These are phyloP conservation scores for Leccinum longicurvipes DNA, from an alignment of 768 basidiomycete genomes.

Conservation along the genomic window DNA sequence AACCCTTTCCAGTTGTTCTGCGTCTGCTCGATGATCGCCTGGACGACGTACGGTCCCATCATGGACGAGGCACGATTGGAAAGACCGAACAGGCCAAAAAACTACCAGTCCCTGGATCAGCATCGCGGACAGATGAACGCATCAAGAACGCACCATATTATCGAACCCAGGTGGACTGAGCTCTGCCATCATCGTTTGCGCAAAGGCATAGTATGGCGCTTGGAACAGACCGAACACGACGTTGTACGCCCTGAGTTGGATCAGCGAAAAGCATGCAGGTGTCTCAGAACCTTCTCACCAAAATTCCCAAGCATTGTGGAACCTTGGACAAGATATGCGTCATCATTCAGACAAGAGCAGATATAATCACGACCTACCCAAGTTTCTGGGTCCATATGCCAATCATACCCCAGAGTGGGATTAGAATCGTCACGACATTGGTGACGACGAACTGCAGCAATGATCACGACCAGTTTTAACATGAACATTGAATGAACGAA, in stretches of 20 bases:
- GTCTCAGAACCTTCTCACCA: slow-evolving; percentile 45
- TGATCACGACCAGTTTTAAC: background rate
- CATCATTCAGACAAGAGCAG: background rate
- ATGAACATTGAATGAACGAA: slow-evolving; percentile 21
- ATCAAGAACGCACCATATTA: slow-evolving; percentile 50
- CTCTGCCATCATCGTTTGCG: slow-evolving; percentile 88
- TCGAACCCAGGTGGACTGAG: slow-evolving; percentile 85
- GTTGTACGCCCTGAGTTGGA: slow-evolving; percentile 62
- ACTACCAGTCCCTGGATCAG: slow-evolving; percentile 38
- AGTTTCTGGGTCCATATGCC: slow-evolving; percentile 77
- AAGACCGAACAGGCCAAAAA: slow-evolving; percentile 84
- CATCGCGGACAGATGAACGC: background rate
- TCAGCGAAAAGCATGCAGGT: background rate
- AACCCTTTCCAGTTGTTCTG: slow-evolving; percentile 83
- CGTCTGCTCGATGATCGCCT: slow-evolving; percentile 71
- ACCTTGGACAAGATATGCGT: slow-evolving; percentile 33
- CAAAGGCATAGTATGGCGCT: slow-evolving; percentile 84
- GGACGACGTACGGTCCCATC: slow-evolving; percentile 83
- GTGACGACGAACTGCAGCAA: slow-evolving; percentile 63
- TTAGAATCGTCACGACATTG: slow-evolving; percentile 70
- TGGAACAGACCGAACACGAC: slow-evolving; percentile 79
- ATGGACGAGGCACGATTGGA: slow-evolving; percentile 84
- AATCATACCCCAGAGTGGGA: slow-evolving; percentile 84
- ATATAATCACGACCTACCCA: slow-evolving; percentile 45
- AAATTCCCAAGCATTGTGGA: slow-evolving; percentile 85